Evolutionary conservation across 176 grass and related monocot genomes (phyloP).

Genomic region (Tuctoria greenei): DNA sequence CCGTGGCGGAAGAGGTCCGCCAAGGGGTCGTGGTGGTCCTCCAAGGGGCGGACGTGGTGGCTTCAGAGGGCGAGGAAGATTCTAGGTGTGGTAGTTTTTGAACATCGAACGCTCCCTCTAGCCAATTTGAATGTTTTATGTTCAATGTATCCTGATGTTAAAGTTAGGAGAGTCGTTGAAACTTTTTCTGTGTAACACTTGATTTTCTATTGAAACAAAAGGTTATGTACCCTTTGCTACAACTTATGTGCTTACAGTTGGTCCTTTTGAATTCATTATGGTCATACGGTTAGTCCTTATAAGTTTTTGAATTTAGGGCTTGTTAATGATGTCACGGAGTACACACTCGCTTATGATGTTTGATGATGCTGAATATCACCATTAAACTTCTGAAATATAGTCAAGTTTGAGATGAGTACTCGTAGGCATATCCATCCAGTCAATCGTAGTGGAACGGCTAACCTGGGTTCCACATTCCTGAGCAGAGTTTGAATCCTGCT

Average conservation of each 20-base stretch:
- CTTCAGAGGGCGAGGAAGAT: slow-evolving; percentile 91
- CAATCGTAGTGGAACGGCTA: too few relatives aligned
- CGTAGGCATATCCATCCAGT: too few relatives aligned
- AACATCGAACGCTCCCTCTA: slow-evolving; percentile 9
- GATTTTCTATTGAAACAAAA: slow-evolving; percentile 39
- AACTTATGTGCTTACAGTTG: not conserved
- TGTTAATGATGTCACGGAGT: too few relatives aligned
- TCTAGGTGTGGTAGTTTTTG: slow-evolving; percentile 48
- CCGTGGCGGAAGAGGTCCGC: slow-evolving; percentile 77
- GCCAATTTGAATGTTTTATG: slow-evolving; percentile 21
- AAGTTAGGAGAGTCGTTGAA: slow-evolving; percentile 21
- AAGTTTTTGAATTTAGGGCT: not conserved
- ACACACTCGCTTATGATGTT: not conserved
- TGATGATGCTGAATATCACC: too few relatives aligned
- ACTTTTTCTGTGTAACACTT: slow-evolving; percentile 29
- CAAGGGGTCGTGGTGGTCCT: slow-evolving; percentile 69
- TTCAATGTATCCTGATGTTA: slow-evolving; percentile 47
- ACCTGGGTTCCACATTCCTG: too few relatives aligned
- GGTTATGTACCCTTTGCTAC: not conserved
- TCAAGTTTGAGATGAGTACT: too few relatives aligned
- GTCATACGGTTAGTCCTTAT: not conserved
- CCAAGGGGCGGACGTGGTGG: slow-evolving; percentile 70
- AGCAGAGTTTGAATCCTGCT: too few relatives aligned
- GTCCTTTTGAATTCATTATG: not conserved
- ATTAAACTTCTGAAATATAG: too few relatives aligned